phyloP scores from a whole-genome alignment of 768 basidiomycete genomes.

The Clathrus columnatus region DNA sequence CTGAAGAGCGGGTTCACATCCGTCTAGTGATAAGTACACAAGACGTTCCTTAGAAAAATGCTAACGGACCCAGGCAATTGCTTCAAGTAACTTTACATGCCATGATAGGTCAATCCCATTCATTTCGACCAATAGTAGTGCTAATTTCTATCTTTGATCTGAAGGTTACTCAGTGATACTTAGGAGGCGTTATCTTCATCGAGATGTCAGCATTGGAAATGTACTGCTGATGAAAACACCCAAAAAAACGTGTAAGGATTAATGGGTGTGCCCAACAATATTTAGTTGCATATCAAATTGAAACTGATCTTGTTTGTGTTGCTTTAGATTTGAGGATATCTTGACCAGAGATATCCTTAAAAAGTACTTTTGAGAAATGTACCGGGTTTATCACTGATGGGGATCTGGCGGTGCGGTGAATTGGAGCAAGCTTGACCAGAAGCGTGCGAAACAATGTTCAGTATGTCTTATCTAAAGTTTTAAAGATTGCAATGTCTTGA shows the following conservation, averaged over 20 bases:
- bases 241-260: neutral
- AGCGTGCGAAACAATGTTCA: neutral
- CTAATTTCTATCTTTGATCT: neutral
- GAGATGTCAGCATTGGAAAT: constrained; percentile 9
- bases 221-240: constrained; percentile 4
- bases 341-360: neutral
- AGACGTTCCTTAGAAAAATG: neutral
- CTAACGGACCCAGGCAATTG: neutral
- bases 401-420: neutral
- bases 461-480: neutral
- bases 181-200: constrained; percentile 3
- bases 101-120: constrained; percentile 5
- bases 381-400: neutral
- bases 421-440: neutral
- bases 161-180: constrained; percentile 2
- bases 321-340: neutral
- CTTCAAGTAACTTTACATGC: constrained; percentile 1
- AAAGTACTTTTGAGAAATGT: neutral
- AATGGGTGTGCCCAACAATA: neutral
- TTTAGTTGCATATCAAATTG: neutral
- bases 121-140: neutral
- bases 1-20: neutral
- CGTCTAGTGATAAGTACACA: neutral
- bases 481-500: neutral
- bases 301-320: neutral